phyloP scores from a whole-genome alignment of 306 rosid species.

The Comarum palustre region DNA sequence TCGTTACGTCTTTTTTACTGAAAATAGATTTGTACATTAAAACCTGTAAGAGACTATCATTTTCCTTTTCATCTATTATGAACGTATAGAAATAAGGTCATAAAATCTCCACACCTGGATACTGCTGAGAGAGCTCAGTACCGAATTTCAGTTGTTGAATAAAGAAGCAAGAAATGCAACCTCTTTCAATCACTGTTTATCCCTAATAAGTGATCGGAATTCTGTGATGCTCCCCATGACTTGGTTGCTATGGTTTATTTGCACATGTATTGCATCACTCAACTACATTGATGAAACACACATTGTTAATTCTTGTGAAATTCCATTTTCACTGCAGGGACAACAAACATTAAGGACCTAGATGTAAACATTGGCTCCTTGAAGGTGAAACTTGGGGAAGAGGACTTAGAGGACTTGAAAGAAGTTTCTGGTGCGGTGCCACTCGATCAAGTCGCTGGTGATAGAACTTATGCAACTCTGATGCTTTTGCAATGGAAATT shows the following conservation, averaged over 20 bases:
- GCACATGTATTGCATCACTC: neutral
- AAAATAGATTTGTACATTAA: neutral
- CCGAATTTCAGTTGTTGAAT: neutral
- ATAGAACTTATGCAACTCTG: conserved; percentile 2
- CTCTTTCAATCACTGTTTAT: neutral
- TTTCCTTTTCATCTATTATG: neutral
- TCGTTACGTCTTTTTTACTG: neutral
- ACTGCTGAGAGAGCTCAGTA: neutral
- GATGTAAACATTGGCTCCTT: conserved; percentile 54
- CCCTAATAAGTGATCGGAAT: neutral
- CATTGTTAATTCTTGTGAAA: neutral
- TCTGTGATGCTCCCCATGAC: neutral
- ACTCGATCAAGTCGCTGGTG: conserved; percentile 49
- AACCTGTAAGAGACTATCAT: neutral
- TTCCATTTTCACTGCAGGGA: conserved; percentile 27
- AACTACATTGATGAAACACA: neutral
- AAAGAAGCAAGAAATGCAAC: neutral
- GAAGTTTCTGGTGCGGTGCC: conserved; percentile 53
- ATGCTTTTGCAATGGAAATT: conserved; percentile 29
- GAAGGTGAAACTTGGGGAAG: conserved; percentile 40
- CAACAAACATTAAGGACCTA: conserved; percentile 63
- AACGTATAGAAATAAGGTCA: neutral
- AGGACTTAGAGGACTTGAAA: conserved; percentile 36
- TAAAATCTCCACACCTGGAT: neutral
- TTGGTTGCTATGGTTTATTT: neutral